These are phyloP conservation scores for Cutaneotrichosporon mucoides DNA, from an alignment of 1,284 basidiomycete genomes.

Conservation along the genomic window DNA sequence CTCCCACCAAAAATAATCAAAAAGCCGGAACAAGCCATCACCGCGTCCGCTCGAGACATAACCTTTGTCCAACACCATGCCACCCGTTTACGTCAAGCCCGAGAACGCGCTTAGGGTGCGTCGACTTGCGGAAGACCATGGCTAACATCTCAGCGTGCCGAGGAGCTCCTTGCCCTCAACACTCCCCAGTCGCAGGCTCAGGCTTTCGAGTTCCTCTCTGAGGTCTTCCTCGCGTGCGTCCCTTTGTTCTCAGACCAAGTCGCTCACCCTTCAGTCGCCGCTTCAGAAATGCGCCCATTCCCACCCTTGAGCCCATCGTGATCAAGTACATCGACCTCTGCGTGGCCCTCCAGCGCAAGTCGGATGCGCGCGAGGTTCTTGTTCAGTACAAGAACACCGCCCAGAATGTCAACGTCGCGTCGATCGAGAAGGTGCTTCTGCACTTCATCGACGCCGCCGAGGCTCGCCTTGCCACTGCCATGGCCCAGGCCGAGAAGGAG, in stretches of 20 bases:
- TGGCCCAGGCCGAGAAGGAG: slow-evolving; percentile 64
- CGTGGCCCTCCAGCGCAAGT: slow-evolving; percentile 89
- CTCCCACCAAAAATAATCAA: slow-evolving; percentile 6
- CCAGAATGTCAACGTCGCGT: slow-evolving; percentile 84
- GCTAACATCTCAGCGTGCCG: slow-evolving; percentile 41
- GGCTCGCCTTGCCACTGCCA: slow-evolving; percentile 78
- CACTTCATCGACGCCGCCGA: slow-evolving; percentile 85
- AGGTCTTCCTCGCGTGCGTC: slow-evolving; percentile 49
- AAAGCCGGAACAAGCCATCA: too few species aligned
- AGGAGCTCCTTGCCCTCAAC: slow-evolving; percentile 49
- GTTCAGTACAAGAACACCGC: slow-evolving; percentile 92
- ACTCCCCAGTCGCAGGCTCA: slow-evolving; percentile 47
- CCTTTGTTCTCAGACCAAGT: not conserved
- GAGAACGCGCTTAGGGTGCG: slow-evolving; percentile 51
- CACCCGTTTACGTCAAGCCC: slow-evolving; percentile 49
- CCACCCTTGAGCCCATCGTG: slow-evolving; percentile 93
- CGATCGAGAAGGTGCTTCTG: slow-evolving; percentile 89
- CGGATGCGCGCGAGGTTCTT: slow-evolving; percentile 89
- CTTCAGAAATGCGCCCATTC: slow-evolving; percentile 85
- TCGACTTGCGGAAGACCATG: not conserved
- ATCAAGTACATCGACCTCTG: slow-evolving; percentile 81
- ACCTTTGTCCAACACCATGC: too few species aligned
- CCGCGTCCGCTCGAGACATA: too few species aligned
- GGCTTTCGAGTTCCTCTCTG: slow-evolving; percentile 48
- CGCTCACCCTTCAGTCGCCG: slow-evolving; percentile 59